Evolutionary conservation across 306 rosid genomes (phyloP), one percentile per base, ranked within the genome.

Genomic region (Vigna radiata): DNA sequence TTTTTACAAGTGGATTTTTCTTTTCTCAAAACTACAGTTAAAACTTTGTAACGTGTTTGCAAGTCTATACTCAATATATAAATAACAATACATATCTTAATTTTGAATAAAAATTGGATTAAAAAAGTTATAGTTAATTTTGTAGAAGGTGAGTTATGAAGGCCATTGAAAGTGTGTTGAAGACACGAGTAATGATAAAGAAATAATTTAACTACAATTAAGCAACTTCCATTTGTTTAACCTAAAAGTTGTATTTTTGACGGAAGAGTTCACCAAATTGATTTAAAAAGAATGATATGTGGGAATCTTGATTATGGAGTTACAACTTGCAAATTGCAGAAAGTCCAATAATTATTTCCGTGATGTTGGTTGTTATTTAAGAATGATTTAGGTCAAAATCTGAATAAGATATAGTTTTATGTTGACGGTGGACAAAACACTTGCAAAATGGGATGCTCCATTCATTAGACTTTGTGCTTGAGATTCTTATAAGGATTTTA

Each of bases 361-460:
- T 6, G 0, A 37, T 66, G 44, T 18, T 82, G 52, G 67, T 65
- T 12, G 10, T 73, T 71, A 46, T 17, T 54, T 53, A 62, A 37
- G 11, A 62, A 63, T 50, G 0, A 50, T 55, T 46, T 41, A 72
- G 74, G 77, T 70, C 78, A 82, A 81, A 54, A 58, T 64, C 72
- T 67, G 60, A 33, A 25, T 41, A 19, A 16, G n/a, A 69, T 74
- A 77, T 83, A 8, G 25, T 19, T 68, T 67, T 73, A 68, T 50
- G 72, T 52, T 67, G 86, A 83, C 73, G 80, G 80, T 67, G 86
- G 80, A 83, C 63, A 83, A 78, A 66, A 65, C 36, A 7, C 49
- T 21, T 59, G 25, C 69, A 55, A 47, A 55, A 64, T 64, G 56
- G 36, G 67, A 55, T 36, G 49, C 43, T 27, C 3, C 44, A 7